A percentile compares a stretch with the other conserved stretches of the same genome.
phyloP scores from a whole-genome alignment of 306 rosid species.

The Cicer cuneatum region DNA sequence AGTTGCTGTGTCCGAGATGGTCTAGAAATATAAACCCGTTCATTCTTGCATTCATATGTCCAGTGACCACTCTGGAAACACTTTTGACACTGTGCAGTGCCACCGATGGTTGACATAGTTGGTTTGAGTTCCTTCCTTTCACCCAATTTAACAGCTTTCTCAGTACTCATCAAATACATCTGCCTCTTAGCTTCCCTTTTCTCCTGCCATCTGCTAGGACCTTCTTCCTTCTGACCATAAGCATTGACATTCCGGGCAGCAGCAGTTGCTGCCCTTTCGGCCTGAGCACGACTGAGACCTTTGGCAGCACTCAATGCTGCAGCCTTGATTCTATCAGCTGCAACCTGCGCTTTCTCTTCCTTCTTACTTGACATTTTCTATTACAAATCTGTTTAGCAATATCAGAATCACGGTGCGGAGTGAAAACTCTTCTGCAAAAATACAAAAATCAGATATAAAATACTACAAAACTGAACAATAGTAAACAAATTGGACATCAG shows the following conservation, averaged over 20 bases:
- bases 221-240: constrained; percentile 99
- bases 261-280: constrained; percentile 92
- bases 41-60: constrained; percentile 97
- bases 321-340: constrained; percentile 96
- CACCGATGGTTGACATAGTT: constrained; percentile 54
- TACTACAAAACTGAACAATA: not conserved
- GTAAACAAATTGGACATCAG: not conserved
- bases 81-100: constrained; percentile 85
- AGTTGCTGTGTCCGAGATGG: constrained; percentile 96
- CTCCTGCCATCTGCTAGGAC: constrained; percentile 99
- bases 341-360: constrained; percentile 95
- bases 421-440: not conserved
- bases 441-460: not conserved
- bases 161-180: constrained; percentile 99
- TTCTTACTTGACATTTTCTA: constrained; percentile 88
- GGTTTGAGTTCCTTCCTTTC: constrained; percentile 82
- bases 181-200: constrained; percentile 98
- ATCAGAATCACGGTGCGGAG: not conserved
- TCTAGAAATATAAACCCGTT: constrained; percentile 87
- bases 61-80: constrained; percentile 90
- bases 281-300: constrained; percentile 98
- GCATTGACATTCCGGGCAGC: constrained; percentile 98
- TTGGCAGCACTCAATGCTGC: constrained; percentile 93
- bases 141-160: constrained; percentile 92
- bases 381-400: not conserved